phyloP scores from a whole-genome alignment of 768 basidiomycete genomes.

The Pleurotus eryngii region DNA sequence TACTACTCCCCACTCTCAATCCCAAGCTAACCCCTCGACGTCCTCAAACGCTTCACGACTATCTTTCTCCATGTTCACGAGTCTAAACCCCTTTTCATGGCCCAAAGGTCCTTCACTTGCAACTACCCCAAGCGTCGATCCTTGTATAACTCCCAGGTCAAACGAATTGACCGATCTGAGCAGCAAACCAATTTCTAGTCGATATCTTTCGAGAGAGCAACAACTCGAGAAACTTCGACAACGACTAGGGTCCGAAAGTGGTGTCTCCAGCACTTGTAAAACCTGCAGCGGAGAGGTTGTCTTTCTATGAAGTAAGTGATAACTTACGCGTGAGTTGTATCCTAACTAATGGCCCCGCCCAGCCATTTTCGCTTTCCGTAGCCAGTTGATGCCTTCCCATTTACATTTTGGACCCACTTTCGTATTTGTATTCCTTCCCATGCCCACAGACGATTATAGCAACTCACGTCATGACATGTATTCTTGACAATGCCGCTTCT shows the following conservation, averaged over 20 bases:
- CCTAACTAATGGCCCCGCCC: not conserved
- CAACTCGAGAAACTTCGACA: slow-evolving; percentile 63
- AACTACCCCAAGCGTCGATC: not conserved
- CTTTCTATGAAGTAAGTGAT: slow-evolving; percentile 35
- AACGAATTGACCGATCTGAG: not conserved
- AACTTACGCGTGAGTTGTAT: not conserved
- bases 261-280: slow-evolving; percentile 30
- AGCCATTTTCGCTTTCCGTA: not conserved
- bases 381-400: not conserved
- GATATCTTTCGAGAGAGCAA: slow-evolving; percentile 58
- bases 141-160: not conserved
- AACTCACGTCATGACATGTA: slow-evolving; percentile 4
- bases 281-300: slow-evolving; percentile 37
- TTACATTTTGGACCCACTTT: slow-evolving; percentile 6
- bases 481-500: slow-evolving; percentile 2
- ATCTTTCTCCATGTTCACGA: slow-evolving; percentile 58
- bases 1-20: no score
- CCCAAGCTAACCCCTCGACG: no score
- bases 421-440: slow-evolving; percentile 1
- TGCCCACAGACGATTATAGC: slow-evolving; percentile 5
- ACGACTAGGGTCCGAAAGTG: slow-evolving; percentile 42
- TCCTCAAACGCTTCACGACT: slow-evolving; percentile 52
- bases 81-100: slow-evolving; percentile 56
- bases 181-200: not conserved
- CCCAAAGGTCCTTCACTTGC: slow-evolving; percentile 35